Conservation (phyloP, 805 yeast species). For the Lachancea sp. region DNA sequence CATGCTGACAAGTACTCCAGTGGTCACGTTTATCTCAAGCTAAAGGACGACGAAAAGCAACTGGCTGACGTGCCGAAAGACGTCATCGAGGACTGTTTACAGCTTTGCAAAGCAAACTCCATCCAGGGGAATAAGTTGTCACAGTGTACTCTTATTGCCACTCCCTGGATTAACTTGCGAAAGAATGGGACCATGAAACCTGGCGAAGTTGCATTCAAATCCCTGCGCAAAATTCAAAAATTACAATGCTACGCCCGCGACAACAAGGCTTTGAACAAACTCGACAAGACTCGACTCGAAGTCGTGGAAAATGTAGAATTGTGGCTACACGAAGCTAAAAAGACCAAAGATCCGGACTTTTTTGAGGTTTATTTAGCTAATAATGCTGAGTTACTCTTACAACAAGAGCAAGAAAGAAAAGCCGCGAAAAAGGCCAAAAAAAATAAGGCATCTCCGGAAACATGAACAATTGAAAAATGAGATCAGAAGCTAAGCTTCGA, state of each 20-base stretch:
- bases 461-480: background rate
- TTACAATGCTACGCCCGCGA: slow-evolving; percentile 50
- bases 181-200: slow-evolving; percentile 67
- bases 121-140: slow-evolving; percentile 68
- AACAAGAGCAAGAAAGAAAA: slow-evolving; percentile 21
- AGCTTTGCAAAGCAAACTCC: slow-evolving; percentile 70
- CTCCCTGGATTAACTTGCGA: slow-evolving; percentile 66
- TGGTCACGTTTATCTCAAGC: slow-evolving; percentile 67
- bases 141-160: slow-evolving; percentile 59
- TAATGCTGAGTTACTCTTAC: slow-evolving; percentile 18
- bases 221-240: slow-evolving; percentile 47
- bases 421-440: slow-evolving; percentile 16
- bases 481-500: too few relatives aligned
- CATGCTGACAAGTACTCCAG: slow-evolving; percentile 73
- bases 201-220: slow-evolving; percentile 72
- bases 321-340: slow-evolving; percentile 27
- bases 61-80: slow-evolving; percentile 47
- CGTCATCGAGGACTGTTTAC: slow-evolving; percentile 53
- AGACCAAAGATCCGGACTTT: slow-evolving; percentile 25
- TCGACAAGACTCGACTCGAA: slow-evolving; percentile 61
- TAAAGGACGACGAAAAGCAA: slow-evolving; percentile 39
- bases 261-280: slow-evolving; percentile 51
- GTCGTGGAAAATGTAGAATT: slow-evolving; percentile 30
- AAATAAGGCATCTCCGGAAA: slow-evolving; percentile 6
- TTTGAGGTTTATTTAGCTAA: slow-evolving; percentile 14